These are phyloP conservation scores for Xylaria venustula DNA, from an alignment of 495 filamentous ascomycete genomes.

Conservation along the genomic window DNA sequence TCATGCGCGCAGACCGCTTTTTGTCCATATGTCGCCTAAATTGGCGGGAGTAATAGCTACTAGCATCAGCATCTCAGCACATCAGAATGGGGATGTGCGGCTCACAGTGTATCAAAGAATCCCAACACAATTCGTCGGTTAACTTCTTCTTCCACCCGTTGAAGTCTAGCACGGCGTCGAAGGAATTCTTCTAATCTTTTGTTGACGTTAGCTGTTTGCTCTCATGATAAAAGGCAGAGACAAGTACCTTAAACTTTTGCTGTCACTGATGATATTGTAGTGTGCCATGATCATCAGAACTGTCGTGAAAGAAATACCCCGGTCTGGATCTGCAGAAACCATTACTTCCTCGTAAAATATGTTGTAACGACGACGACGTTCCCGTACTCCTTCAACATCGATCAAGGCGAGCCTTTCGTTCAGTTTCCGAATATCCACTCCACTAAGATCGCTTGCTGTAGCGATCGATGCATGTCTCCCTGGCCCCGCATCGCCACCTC, in stretches of 20 bases:
- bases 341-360: slow-evolving; percentile 94
- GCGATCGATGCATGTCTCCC: slow-evolving; percentile 55
- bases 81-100: not conserved
- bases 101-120: slow-evolving; percentile 90
- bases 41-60: slow-evolving; percentile 71
- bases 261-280: slow-evolving; percentile 98
- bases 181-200: slow-evolving; percentile 86
- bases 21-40: slow-evolving; percentile 71
- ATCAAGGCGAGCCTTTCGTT: slow-evolving; percentile 73
- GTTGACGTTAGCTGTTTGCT: slow-evolving; percentile 11
- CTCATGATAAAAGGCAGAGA: not conserved
- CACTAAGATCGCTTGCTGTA: slow-evolving; percentile 49
- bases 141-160: slow-evolving; percentile 95
- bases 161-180: slow-evolving; percentile 81
- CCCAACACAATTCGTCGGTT: slow-evolving; percentile 82
- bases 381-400: slow-evolving; percentile 69
- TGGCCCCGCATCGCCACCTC: slow-evolving; percentile 49
- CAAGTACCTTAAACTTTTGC: slow-evolving; percentile 77
- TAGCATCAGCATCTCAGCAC: slow-evolving; percentile 1
- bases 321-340: slow-evolving; percentile 83
- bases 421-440: slow-evolving; percentile 75
- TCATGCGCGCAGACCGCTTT: slow-evolving; percentile 71
- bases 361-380: slow-evolving; percentile 75
- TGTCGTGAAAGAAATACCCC: slow-evolving; percentile 87
- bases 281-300: slow-evolving; percentile 97